Evolutionary conservation across 2,329 filamentous ascomycete species (phyloP).

Genomic region (Lasiodiplodia gonubiensis): DNA sequence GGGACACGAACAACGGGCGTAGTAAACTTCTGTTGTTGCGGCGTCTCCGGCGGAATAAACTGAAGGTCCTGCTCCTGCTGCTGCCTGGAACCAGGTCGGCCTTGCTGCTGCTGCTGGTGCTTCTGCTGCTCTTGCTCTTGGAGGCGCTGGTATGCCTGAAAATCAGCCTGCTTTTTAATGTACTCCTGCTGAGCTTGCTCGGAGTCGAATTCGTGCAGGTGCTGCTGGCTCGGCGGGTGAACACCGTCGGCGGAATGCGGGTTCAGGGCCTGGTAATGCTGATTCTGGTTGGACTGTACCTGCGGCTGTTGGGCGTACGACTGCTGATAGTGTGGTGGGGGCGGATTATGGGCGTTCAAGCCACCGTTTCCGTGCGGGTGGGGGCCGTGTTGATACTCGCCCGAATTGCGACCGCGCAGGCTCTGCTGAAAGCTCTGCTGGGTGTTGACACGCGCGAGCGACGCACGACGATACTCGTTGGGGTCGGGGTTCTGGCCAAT

Average conservation of each 20-base stretch:
- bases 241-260: conserved; percentile 41
- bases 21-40: conserved; percentile 28
- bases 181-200: conserved; percentile 16
- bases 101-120: conserved; percentile 29
- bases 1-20: conserved; percentile 36
- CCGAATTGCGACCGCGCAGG: conserved; percentile 38
- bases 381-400: conserved; percentile 49
- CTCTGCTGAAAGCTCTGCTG: conserved; percentile 41
- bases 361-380: conserved; percentile 40
- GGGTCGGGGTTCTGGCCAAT: conserved; percentile 15
- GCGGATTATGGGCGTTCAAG: conserved; percentile 20
- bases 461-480: conserved; percentile 18
- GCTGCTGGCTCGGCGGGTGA: conserved; percentile 41
- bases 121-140: conserved; percentile 39
- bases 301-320: conserved; percentile 19
- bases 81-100: conserved; percentile 39
- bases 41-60: conserved; percentile 13
- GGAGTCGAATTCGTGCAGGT: conserved; percentile 32
- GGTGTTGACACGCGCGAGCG: conserved; percentile 45
- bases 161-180: conserved; percentile 17
- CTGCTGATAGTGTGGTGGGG: conserved; percentile 24
- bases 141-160: conserved; percentile 39
- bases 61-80: conserved; percentile 32
- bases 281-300: conserved; percentile 25
- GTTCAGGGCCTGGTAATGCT: conserved; percentile 38